Evolutionary conservation across 768 basidiomycete genomes (phyloP).

Genomic region (Phylloporus scabripes): DNA sequence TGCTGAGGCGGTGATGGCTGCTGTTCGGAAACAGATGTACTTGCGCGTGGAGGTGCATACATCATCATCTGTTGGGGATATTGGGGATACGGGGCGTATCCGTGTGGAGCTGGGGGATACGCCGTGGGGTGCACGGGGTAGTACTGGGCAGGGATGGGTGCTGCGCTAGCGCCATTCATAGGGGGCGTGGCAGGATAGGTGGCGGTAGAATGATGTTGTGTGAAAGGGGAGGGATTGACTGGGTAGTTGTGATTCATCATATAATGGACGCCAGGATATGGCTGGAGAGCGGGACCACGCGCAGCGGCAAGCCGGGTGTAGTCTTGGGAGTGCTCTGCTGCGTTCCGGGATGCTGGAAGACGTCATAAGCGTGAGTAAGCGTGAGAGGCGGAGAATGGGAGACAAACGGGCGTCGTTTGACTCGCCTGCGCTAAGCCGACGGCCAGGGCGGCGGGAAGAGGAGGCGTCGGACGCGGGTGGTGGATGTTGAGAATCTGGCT

Average conservation of each 20-base stretch:
- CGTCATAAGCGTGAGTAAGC: slow-evolving; percentile 6
- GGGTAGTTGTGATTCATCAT: slow-evolving; percentile 72
- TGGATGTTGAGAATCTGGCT: slow-evolving; percentile 27
- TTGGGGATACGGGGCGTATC: slow-evolving; percentile 54
- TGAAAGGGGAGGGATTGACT: slow-evolving; percentile 49
- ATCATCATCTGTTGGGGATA: slow-evolving; percentile 60
- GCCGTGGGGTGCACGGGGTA: slow-evolving; percentile 54
- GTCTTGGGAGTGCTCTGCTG: slow-evolving; percentile 21
- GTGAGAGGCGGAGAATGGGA: neutral
- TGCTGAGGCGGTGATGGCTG: slow-evolving; percentile 21
- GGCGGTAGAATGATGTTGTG: slow-evolving; percentile 40
- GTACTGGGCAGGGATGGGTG: slow-evolving; percentile 42
- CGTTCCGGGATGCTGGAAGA: slow-evolving; percentile 15
- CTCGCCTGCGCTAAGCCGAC: slow-evolving; percentile 24
- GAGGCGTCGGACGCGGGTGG: slow-evolving; percentile 15
- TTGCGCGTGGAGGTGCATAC: slow-evolving; percentile 46
- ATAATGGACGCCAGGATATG: slow-evolving; percentile 50
- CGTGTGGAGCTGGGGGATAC: slow-evolving; percentile 40
- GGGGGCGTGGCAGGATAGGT: slow-evolving; percentile 27
- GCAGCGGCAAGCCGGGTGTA: slow-evolving; percentile 31
- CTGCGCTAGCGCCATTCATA: slow-evolving; percentile 36
- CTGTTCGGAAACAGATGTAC: slow-evolving; percentile 33
- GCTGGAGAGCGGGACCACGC: slow-evolving; percentile 42
- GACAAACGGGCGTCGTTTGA: slow-evolving; percentile 17
- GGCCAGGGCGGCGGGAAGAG: slow-evolving; percentile 24